A percentile compares a stretch with the other conserved stretches of the same genome.
phyloP scores from a whole-genome alignment of 139 green algal genomes.

The Zygnema circumcarinatum region DNA sequence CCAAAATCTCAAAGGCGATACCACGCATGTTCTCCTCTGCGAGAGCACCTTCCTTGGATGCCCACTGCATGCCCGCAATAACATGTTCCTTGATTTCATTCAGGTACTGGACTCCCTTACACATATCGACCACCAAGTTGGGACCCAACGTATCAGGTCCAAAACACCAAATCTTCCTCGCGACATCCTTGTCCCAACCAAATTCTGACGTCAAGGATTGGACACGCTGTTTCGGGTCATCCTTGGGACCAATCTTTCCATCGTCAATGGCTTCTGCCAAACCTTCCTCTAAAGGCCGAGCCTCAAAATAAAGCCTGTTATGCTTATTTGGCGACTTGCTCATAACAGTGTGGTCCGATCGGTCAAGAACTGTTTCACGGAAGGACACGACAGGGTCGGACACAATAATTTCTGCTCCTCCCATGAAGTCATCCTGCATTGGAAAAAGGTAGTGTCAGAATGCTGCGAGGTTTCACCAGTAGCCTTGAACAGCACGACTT shows the following conservation, averaged over 20 bases:
- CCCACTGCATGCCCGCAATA: conserved; percentile 98
- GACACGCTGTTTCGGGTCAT: conserved; percentile 81
- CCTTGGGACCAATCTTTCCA: conserved; percentile 87
- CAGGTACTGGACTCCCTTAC: conserved; percentile 99
- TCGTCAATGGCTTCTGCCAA: conserved; percentile 98
- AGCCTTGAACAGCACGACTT: no score
- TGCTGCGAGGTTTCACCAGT: no score
- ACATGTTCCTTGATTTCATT: conserved; percentile 99
- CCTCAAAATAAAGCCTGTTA: conserved; percentile 97
- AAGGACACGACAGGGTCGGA: conserved; percentile 98
- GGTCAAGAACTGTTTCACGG: conserved; percentile 90
- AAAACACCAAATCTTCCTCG: conserved; percentile 99
- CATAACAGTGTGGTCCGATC: conserved; percentile 92
- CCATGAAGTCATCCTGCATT: conserved; percentile 98
- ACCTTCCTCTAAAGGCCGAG: conserved; percentile 93
- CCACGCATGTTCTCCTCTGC: conserved; percentile 99
- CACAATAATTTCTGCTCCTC: conserved; percentile 92
- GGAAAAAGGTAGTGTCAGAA: no score
- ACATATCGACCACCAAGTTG: conserved; percentile 96
- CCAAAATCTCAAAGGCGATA: conserved; percentile 90
- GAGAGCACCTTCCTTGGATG: conserved; percentile 96
- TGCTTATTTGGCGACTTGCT: conserved; percentile 99
- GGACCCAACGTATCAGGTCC: conserved; percentile 96
- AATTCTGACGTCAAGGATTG: conserved; percentile 93
- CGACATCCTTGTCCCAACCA: conserved; percentile 98